Evolutionary conservation across 2,329 filamentous ascomycete genomes (phyloP).

Genomic region (Hawksworthiomyces lignivorus): DNA sequence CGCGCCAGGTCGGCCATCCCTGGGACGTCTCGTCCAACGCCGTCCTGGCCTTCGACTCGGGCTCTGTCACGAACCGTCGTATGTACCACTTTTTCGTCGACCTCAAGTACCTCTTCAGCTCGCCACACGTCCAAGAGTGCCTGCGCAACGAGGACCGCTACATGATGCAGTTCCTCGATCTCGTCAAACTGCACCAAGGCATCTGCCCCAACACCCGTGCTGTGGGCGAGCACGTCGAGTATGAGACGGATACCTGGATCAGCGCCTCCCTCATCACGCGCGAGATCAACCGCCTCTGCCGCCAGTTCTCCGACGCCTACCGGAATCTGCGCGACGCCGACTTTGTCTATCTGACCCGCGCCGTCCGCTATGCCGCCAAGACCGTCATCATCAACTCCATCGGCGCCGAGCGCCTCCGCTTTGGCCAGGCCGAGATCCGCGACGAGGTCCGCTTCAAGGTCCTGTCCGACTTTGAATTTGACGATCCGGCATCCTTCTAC

Average conservation of each 20-base stretch:
- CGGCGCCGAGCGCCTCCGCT: conserved; percentile 79
- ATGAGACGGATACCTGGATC: conserved; percentile 97
- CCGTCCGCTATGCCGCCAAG: conserved; percentile 69
- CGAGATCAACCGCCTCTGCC: conserved; percentile 87
- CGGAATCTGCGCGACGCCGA: conserved; percentile 59
- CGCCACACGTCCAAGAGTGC: conserved; percentile 77
- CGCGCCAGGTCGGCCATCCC: conserved; percentile 88
- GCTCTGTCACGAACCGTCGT: conserved; percentile 86
- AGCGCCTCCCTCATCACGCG: conserved; percentile 88
- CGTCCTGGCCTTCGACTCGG: conserved; percentile 85
- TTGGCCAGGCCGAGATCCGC: conserved; percentile 81
- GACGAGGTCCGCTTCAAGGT: conserved; percentile 77
- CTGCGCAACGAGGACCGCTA: conserved; percentile 80
- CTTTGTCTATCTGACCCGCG: conserved; percentile 56
- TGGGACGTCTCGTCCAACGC: conserved; percentile 81
- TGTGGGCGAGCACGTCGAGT: conserved; percentile 92
- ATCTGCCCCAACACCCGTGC: conserved; percentile 92
- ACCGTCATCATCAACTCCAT: conserved; percentile 83
- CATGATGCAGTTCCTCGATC: conserved; percentile 85
- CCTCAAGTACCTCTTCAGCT: conserved; percentile 82
- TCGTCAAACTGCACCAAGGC: conserved; percentile 93
- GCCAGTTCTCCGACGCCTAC: conserved; percentile 84
- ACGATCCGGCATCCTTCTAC: conserved; percentile 46
- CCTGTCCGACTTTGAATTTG: conserved; percentile 73
- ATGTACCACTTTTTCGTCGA: conserved; percentile 99